Percentiles rank a stretch among this genome's conserved stretches.
phyloP scores from a whole-genome alignment of 495 filamentous ascomycete genomes.

The Penicillium chermesinum region DNA sequence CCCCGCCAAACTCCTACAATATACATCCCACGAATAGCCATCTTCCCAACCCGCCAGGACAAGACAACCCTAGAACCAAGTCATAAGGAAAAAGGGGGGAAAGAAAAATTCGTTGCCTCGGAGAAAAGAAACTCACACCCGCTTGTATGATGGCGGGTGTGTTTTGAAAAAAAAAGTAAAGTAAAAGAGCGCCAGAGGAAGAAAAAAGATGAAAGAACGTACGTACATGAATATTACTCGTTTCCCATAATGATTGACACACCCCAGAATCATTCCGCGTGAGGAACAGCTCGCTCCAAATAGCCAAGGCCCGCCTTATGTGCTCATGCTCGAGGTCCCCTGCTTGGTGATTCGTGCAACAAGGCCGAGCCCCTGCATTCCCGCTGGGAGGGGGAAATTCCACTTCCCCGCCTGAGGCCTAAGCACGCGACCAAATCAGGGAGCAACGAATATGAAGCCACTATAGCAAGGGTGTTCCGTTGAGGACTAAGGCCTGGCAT shows the following conservation, averaged over 20 bases:
- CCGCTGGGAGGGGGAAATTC: no score
- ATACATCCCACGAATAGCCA: background rate
- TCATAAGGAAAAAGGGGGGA: background rate
- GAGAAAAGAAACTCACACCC: background rate
- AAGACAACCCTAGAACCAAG: background rate
- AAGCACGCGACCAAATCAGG: no score
- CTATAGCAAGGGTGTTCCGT: no score
- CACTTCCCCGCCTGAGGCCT: no score
- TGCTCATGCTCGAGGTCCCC: no score
- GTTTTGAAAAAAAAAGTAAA: background rate
- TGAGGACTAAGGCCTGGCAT: no score
- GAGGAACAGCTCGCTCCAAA: background rate
- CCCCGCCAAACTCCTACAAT: background rate
- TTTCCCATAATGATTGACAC: constrained; percentile 17
- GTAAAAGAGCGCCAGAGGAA: constrained; percentile 2
- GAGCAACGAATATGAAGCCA: no score
- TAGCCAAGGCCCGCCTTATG: no score
- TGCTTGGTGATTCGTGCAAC: no score
- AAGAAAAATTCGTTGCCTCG: background rate
- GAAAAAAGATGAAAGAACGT: constrained; percentile 2
- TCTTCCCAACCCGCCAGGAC: background rate
- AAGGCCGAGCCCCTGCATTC: no score
- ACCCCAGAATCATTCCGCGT: background rate
- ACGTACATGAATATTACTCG: constrained; percentile 27
- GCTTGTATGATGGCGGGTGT: background rate